A percentile compares a stretch with the other conserved stretches of the same genome.
phyloP scores from a whole-genome alignment of 202 grass and related monocot species.

The Schoenoplectus tabernaemontani region DNA sequence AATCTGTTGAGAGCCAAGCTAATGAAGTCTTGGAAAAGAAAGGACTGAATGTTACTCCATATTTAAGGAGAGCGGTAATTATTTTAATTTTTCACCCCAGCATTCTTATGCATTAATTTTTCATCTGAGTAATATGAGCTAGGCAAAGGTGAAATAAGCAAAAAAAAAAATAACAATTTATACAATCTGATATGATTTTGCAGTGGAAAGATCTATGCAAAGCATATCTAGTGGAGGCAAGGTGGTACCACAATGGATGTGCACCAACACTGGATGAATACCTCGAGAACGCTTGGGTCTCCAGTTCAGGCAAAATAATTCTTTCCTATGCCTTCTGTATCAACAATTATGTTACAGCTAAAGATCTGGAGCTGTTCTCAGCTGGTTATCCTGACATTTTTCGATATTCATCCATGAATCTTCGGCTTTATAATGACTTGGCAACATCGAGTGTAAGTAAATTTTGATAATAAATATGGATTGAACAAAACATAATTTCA shows the following conservation, averaged over 20 bases:
- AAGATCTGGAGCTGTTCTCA: constrained; percentile 8
- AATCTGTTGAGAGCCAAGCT: neutral
- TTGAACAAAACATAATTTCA: neutral
- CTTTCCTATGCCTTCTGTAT: constrained; percentile 14
- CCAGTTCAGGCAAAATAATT: neutral
- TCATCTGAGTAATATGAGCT: neutral
- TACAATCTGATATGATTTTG: neutral
- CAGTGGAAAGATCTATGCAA: constrained; percentile 31
- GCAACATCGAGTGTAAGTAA: constrained; percentile 12
- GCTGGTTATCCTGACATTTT: neutral
- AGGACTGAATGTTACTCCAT: neutral
- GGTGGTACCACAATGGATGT: constrained; percentile 10
- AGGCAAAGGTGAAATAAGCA: neutral
- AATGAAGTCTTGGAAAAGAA: neutral
- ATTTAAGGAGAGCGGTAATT: constrained; percentile 8
- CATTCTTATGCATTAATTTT: no score
- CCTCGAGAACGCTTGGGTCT: constrained; percentile 16
- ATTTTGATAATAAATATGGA: neutral
- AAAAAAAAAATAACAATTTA: no score
- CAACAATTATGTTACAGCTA: neutral
- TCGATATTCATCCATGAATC: neutral
- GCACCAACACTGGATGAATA: constrained; percentile 4
- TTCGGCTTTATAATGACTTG: neutral
- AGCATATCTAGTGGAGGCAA: constrained; percentile 15
- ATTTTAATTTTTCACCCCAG: no score